Conservation (phyloP, 257 asterid genomes). For the Catharanthus roseus region DNA sequence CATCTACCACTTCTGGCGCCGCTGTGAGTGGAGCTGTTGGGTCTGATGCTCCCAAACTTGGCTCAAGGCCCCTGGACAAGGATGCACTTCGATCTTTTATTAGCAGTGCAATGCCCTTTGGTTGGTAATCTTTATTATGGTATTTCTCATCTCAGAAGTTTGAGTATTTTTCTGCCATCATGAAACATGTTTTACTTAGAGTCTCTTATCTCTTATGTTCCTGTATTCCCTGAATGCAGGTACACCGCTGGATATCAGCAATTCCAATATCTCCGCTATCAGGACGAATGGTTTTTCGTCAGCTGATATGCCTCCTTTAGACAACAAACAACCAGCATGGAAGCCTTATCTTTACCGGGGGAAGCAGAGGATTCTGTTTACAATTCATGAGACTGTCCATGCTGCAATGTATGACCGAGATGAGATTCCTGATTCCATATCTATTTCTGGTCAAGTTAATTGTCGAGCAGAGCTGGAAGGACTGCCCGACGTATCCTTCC, state of each 20-base stretch:
- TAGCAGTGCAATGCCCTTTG: conserved; percentile 89
- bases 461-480: conserved; percentile 98
- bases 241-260: conserved; percentile 82
- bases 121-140: conserved; percentile 51
- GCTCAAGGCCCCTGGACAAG: conserved; percentile 79
- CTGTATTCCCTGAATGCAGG: conserved; percentile 39
- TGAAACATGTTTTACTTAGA: conserved; percentile 7
- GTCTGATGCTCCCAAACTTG: conserved; percentile 69
- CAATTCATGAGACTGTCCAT: conserved; percentile 80
- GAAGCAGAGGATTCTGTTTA: conserved; percentile 83
- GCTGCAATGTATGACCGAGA: conserved; percentile 96
- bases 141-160: conserved; percentile 20
- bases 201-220: conserved; percentile 14
- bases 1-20: conserved; percentile 65
- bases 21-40: conserved; percentile 55
- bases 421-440: conserved; percentile 82
- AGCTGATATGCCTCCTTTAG: conserved; percentile 79
- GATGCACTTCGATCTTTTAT: conserved; percentile 81
- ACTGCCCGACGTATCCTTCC: conserved; percentile 84
- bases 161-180: conserved; percentile 4
- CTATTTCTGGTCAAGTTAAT: conserved; percentile 87
- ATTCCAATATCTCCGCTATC: conserved; percentile 69
- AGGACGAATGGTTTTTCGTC: conserved; percentile 72
- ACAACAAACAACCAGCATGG: conserved; percentile 95
- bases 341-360: conserved; percentile 93